Conservation (phyloP, 2,329 filamentous ascomycete species). For the Chaetomium sp. region DNA sequence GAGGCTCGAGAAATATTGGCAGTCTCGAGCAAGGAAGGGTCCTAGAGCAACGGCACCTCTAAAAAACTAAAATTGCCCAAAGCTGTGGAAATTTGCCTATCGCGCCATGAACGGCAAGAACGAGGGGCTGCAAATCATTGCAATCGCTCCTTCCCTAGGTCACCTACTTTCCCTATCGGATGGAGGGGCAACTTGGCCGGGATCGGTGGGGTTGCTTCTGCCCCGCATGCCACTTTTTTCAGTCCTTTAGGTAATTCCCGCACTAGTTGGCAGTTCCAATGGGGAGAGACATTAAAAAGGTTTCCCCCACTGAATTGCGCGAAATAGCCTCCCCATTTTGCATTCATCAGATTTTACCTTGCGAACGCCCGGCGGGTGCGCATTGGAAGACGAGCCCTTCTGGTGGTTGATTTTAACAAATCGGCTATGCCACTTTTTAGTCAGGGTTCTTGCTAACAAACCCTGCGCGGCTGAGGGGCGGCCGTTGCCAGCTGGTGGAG, state of each 20-base stretch:
- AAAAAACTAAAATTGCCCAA: neutral
- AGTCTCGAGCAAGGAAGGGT: neutral
- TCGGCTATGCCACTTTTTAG: neutral
- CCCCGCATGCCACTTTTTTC: conserved; percentile 12
- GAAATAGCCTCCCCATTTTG: neutral
- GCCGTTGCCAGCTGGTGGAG: conserved; percentile 5
- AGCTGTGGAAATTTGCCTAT: neutral
- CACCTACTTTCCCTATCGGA: conserved; percentile 13
- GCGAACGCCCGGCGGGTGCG: neutral
- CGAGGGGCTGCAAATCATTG: conserved; percentile 25
- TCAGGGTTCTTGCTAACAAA: neutral
- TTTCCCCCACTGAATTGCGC: conserved; percentile 10
- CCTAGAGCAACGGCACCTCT: neutral
- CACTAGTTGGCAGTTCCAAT: neutral
- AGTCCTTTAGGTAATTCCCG: conserved; percentile 22
- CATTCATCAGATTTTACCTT: neutral
- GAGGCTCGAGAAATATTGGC: neutral
- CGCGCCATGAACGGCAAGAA: conserved; percentile 16
- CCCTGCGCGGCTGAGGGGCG: neutral
- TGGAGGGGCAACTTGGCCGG: conserved; percentile 24
- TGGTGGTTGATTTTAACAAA: neutral
- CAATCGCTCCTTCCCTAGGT: conserved; percentile 11
- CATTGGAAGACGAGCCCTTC: neutral
- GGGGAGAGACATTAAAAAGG: conserved; percentile 7
- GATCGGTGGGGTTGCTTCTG: conserved; percentile 21